phyloP scores from a whole-genome alignment of 1,284 basidiomycete species.

The Taiwanofungus camphoratus region DNA sequence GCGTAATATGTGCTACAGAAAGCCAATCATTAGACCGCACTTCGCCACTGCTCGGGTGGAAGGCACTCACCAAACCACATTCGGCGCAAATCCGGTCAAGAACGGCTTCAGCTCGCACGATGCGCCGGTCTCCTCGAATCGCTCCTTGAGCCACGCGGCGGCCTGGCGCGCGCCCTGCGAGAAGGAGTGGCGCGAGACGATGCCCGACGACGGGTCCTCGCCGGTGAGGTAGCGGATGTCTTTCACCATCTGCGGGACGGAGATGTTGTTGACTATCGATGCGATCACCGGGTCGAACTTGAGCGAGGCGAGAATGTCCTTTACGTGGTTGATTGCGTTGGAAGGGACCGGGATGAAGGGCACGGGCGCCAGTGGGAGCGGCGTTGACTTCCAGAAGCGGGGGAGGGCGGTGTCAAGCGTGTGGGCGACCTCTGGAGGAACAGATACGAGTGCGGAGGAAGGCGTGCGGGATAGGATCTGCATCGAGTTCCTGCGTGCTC shows the following conservation, averaged over 20 bases:
- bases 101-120: constrained; percentile 63
- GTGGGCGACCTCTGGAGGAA: constrained; percentile 31
- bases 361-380: constrained; percentile 43
- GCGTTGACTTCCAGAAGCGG: constrained; percentile 53
- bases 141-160: constrained; percentile 68
- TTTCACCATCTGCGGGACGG: constrained; percentile 53
- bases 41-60: neutral
- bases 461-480: constrained; percentile 36
- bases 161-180: constrained; percentile 61
- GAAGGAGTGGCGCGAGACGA: constrained; percentile 77
- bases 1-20: constrained; percentile 47
- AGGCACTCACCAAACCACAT: constrained; percentile 69
- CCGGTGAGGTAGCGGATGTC: constrained; percentile 81
- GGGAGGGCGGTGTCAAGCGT: constrained; percentile 49
- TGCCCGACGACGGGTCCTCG: constrained; percentile 60
- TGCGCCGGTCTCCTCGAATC: constrained; percentile 70
- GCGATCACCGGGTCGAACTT: constrained; percentile 58
- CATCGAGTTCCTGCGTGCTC: constrained; percentile 14
- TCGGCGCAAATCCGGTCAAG: constrained; percentile 71
- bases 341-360: constrained; percentile 47
- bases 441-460: constrained; percentile 41
- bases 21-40: neutral
- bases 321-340: constrained; percentile 43
- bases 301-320: constrained; percentile 41
- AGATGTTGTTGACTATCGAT: constrained; percentile 57